Conservation (phyloP, 2,329 filamentous ascomycete species). For the Fusarium sp. region DNA sequence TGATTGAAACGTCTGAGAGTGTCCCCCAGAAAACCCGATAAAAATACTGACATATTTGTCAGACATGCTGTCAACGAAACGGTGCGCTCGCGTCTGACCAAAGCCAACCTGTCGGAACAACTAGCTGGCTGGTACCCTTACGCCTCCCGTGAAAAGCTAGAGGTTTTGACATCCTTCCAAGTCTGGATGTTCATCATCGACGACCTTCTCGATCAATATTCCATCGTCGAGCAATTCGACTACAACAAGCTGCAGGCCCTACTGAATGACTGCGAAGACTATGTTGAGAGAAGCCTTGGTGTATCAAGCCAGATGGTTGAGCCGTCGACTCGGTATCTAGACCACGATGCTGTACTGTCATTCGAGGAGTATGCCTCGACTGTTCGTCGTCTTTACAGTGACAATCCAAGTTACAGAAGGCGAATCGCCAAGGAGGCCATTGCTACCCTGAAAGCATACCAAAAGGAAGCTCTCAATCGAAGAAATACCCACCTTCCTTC, state of each 20-base stretch:
- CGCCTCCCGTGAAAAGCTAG: not conserved
- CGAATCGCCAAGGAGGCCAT: not conserved
- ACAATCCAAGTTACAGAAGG: not conserved
- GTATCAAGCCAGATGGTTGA: not conserved
- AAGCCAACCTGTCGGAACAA: not conserved
- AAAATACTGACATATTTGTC: not conserved
- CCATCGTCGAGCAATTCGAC: not conserved
- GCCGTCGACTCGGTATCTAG: not conserved
- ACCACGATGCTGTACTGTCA: not conserved
- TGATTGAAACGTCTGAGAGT: not conserved
- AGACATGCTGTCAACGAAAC: not conserved
- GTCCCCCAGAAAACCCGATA: fast-evolving
- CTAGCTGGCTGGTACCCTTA: not conserved
- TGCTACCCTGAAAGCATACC: not conserved
- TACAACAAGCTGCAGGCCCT: not conserved
- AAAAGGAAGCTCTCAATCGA: not conserved
- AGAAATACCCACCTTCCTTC: not conserved
- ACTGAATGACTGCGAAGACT: not conserved
- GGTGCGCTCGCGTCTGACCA: not conserved
- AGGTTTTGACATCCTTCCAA: not conserved
- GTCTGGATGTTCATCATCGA: not conserved
- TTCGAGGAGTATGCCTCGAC: not conserved
- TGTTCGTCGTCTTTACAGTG: not conserved
- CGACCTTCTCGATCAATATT: not conserved
- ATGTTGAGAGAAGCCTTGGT: not conserved